These are phyloP conservation scores for Barbarea vulgaris DNA, from an alignment of 345 rosid species.

Conservation along the genomic window DNA sequence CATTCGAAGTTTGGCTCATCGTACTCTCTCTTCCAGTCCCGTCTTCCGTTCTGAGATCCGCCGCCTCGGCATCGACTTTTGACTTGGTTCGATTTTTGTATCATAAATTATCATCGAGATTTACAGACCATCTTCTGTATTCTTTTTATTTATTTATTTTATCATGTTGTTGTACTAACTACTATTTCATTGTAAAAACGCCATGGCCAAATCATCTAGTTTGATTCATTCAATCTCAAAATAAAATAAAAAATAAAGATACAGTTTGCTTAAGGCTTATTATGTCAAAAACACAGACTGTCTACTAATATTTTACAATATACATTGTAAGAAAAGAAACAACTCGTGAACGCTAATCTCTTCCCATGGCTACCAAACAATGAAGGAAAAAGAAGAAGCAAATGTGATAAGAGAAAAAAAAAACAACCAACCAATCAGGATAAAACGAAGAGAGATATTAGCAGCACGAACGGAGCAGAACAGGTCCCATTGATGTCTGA, in stretches of 20 bases:
- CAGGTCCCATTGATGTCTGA: constrained; percentile 74
- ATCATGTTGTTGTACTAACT: not conserved
- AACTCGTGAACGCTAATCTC: constrained; percentile 35
- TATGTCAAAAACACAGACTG: constrained; percentile 25
- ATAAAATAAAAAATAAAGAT: not conserved
- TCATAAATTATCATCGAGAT: not conserved
- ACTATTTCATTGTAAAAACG: not conserved
- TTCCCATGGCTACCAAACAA: constrained; percentile 29
- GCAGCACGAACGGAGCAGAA: constrained; percentile 76
- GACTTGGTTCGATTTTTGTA: constrained; percentile 27
- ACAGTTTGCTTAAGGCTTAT: not conserved
- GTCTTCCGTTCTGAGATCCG: constrained; percentile 68
- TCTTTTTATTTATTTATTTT: not conserved
- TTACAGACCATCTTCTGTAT: not conserved
- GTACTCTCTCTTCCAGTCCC: constrained; percentile 69
- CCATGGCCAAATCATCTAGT: not conserved
- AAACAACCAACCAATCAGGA: constrained; percentile 28
- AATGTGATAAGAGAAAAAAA: not conserved
- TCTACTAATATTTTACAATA: constrained; percentile 38
- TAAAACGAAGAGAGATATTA: constrained; percentile 24
- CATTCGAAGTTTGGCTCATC: constrained; percentile 81
- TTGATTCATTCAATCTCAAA: constrained; percentile 2
- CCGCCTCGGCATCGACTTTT: constrained; percentile 65
- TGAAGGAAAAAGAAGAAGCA: not conserved
- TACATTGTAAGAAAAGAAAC: constrained; percentile 29